A percentile compares a stretch with the other conserved stretches of the same genome.
Evolutionary conservation across 2,329 filamentous ascomycete genomes (phyloP).

Genomic region (Neofusicoccum kwambonambiense): DNA sequence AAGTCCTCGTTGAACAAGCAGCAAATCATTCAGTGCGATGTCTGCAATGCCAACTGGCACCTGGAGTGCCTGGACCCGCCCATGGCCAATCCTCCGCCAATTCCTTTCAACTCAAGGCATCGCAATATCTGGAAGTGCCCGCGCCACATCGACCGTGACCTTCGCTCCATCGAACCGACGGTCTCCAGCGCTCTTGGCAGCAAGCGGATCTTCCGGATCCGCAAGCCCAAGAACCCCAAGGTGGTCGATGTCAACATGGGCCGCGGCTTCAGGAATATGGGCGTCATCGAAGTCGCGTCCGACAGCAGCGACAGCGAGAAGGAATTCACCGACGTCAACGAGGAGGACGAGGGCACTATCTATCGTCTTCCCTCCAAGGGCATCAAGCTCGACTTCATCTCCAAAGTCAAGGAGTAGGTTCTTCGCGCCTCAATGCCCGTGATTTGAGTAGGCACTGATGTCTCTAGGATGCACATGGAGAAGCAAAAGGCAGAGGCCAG

Average conservation of each 20-base stretch:
- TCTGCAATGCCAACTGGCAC: slow-evolving; percentile 82
- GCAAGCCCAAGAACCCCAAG: slow-evolving; percentile 50
- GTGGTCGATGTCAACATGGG: slow-evolving; percentile 48
- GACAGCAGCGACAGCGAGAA: slow-evolving; percentile 42
- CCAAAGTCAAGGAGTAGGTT: slow-evolving; percentile 52
- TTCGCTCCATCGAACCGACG: slow-evolving; percentile 52
- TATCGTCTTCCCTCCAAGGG: slow-evolving; percentile 47
- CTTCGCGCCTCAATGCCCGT: neutral
- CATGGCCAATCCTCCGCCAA: slow-evolving; percentile 70
- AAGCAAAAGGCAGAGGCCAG: slow-evolving; percentile 18
- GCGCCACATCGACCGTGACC: slow-evolving; percentile 75
- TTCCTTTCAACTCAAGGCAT: slow-evolving; percentile 49
- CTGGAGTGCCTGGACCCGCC: slow-evolving; percentile 88
- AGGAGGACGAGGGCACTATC: slow-evolving; percentile 38
- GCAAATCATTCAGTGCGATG: slow-evolving; percentile 82
- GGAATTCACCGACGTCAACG: slow-evolving; percentile 43
- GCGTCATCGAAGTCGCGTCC: slow-evolving; percentile 47
- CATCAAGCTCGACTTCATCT: slow-evolving; percentile 60
- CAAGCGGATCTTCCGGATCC: slow-evolving; percentile 32
- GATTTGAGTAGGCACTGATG: neutral
- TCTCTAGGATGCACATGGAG: neutral
- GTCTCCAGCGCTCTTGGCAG: slow-evolving; percentile 24
- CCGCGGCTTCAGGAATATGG: slow-evolving; percentile 61
- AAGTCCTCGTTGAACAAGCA: slow-evolving; percentile 62
- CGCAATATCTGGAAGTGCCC: slow-evolving; percentile 83